Conservation (phyloP, 805 yeast species). For the Clavispora santaluciae region DNA sequence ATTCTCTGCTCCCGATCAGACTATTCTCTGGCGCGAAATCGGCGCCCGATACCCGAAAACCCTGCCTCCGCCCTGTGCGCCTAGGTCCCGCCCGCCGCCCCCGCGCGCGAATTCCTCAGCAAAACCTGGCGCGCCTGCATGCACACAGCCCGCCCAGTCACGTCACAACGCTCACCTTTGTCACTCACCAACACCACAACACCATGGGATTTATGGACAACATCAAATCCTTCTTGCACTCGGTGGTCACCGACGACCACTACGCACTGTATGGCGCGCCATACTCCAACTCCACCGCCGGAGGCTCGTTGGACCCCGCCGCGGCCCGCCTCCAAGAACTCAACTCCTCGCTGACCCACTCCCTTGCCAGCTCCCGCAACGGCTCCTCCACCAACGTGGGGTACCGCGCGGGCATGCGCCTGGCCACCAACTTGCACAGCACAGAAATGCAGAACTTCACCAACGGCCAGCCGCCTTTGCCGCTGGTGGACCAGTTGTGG, state of each 20-base stretch:
- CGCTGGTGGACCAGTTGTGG: constrained; percentile 39
- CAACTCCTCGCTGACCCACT: constrained; percentile 25
- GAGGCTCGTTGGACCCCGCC: constrained; percentile 13
- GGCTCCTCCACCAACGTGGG: constrained; percentile 19
- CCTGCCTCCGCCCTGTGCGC: too few relatives aligned
- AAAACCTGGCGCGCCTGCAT: too few relatives aligned
- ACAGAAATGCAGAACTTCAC: constrained; percentile 40
- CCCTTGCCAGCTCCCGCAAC: constrained; percentile 22
- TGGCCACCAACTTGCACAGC: constrained; percentile 32
- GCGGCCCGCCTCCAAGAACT: constrained; percentile 35
- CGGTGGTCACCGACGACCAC: constrained; percentile 55
- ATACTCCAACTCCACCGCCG: constrained; percentile 14
- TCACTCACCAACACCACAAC: too few relatives aligned
- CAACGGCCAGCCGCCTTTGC: constrained; percentile 18
- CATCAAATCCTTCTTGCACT: constrained; percentile 38
- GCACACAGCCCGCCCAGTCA: not conserved
- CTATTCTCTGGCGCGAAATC: too few relatives aligned
- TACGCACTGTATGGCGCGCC: constrained; percentile 49
- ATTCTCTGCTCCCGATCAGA: too few relatives aligned
- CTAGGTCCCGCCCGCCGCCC: too few relatives aligned
- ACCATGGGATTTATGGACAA: constrained; percentile 36
- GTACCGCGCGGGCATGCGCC: constrained; percentile 40
- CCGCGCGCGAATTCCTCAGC: too few relatives aligned
- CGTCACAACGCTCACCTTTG: not conserved
- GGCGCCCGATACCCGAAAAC: too few relatives aligned